Evolutionary conservation across 805 yeast species (phyloP).

Genomic region (Candida boidinii): DNA sequence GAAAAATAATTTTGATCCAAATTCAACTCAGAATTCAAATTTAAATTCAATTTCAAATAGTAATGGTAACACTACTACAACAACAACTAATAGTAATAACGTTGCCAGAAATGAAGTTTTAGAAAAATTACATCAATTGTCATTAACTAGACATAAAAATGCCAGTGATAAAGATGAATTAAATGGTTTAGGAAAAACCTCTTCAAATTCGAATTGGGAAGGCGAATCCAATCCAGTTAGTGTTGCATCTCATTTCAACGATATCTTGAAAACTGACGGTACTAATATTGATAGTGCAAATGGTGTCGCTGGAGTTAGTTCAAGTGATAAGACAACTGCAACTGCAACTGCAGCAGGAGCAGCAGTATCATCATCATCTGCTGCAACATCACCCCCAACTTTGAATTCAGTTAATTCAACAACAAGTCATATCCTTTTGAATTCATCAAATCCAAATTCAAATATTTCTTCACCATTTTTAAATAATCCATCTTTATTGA

Average conservation of each 20-base stretch:
- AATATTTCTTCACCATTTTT: neutral
- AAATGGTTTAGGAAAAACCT: slow-evolving; percentile 3
- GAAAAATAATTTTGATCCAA: too few relatives aligned
- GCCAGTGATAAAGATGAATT: slow-evolving; percentile 3
- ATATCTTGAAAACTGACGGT: neutral
- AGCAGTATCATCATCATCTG: slow-evolving; percentile 2
- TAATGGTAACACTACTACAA: slow-evolving; percentile 11
- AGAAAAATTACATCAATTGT: slow-evolving; percentile 1
- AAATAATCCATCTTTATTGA: neutral
- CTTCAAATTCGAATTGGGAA: slow-evolving; percentile 3
- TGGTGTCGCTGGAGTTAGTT: neutral
- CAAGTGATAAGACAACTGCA: slow-evolving; percentile 1
- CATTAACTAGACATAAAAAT: slow-evolving; percentile 3
- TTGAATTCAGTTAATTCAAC: neutral
- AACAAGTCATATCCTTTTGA: slow-evolving; percentile 1
- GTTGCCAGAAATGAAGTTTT: slow-evolving; percentile 6
- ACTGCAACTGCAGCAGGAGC: slow-evolving; percentile 1
- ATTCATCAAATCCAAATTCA: neutral
- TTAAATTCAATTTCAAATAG: slow-evolving; percentile 10
- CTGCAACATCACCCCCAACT: neutral
- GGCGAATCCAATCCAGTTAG: slow-evolving; percentile 1
- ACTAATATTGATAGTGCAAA: neutral
- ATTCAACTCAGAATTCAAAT: slow-evolving; percentile 11
- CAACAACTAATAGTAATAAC: slow-evolving; percentile 2
- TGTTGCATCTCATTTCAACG: neutral